A percentile compares a stretch with the other conserved stretches of the same genome.
Evolutionary conservation across 805 yeast species (phyloP).

Genomic region (Candida multigemmis): DNA sequence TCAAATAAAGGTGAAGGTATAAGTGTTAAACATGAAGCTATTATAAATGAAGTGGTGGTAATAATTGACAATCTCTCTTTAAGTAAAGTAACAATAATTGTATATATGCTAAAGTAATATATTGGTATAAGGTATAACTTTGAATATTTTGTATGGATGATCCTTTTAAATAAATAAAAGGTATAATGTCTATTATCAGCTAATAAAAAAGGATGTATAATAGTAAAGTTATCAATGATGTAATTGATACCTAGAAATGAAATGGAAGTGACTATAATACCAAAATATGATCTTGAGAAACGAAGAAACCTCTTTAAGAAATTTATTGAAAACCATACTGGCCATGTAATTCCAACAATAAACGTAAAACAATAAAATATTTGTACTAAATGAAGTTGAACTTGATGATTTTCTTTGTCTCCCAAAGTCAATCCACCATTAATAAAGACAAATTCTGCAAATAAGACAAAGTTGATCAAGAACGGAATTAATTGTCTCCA

Average conservation of each 20-base stretch:
- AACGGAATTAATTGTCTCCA: conserved; percentile 38
- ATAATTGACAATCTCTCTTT: conserved; percentile 13
- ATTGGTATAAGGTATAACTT: conserved; percentile 49
- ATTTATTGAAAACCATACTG: conserved; percentile 55
- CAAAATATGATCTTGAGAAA: conserved; percentile 3
- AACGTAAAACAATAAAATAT: conserved; percentile 69
- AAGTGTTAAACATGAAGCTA: conserved; percentile 50
- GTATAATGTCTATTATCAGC: conserved; percentile 95
- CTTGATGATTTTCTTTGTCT: conserved; percentile 77
- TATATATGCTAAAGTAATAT: conserved; percentile 55
- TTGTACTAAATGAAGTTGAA: conserved; percentile 70
- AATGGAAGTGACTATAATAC: background rate
- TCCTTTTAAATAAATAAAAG: conserved; percentile 69
- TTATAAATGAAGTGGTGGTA: conserved; percentile 41
- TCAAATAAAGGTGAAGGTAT: conserved; percentile 91
- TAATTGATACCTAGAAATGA: conserved; percentile 25
- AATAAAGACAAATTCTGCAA: conserved; percentile 45
- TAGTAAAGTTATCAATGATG: conserved; percentile 51
- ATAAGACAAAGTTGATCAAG: conserved; percentile 40
- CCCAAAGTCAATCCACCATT: conserved; percentile 90
- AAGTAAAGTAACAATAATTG: conserved; percentile 9
- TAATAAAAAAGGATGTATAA: conserved; percentile 80
- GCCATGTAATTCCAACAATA: conserved; percentile 56
- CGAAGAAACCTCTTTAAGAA: conserved; percentile 13
- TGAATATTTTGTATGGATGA: conserved; percentile 43